Evolutionary conservation across 768 basidiomycete species (phyloP).

Genomic region (Cystofilobasidium bisporidii): DNA sequence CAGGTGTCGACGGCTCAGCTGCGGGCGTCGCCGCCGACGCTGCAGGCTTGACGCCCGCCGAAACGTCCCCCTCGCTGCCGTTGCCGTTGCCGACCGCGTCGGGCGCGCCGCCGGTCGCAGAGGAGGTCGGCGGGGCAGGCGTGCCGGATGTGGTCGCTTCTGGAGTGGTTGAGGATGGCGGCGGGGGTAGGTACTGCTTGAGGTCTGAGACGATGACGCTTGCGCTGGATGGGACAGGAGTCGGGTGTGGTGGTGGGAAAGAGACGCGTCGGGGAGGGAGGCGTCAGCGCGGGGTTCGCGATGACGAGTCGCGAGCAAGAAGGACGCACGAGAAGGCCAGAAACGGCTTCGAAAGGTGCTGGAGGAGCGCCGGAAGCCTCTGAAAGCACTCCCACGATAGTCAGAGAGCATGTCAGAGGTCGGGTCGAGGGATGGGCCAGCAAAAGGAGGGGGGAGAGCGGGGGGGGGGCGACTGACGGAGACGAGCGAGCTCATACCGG

Average conservation of each 20-base stretch:
- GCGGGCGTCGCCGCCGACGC: background rate
- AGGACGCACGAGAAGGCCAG: slow-evolving; percentile 5
- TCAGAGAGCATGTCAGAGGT: too few species aligned
- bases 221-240: background rate
- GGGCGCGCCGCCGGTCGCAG: too few species aligned
- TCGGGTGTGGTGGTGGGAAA: background rate
- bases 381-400: too few species aligned
- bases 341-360: slow-evolving; percentile 4
- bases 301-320: background rate
- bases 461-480: background rate
- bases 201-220: slow-evolving; percentile 6
- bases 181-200: background rate
- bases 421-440: too few species aligned
- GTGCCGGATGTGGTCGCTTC: background rate
- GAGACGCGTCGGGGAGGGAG: background rate
- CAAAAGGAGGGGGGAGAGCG: background rate
- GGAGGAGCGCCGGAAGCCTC: background rate
- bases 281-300: background rate
- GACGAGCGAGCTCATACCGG: background rate
- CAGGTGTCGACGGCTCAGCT: background rate
- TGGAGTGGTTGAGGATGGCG: background rate
- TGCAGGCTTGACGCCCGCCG: too few species aligned
- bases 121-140: background rate
- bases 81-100: background rate
- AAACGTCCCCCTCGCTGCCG: background rate